Evolutionary conservation across 177 flowering plant genomes (phyloP), one percentile per base, ranked within the genome.

Genomic region (Viscum album): DNA sequence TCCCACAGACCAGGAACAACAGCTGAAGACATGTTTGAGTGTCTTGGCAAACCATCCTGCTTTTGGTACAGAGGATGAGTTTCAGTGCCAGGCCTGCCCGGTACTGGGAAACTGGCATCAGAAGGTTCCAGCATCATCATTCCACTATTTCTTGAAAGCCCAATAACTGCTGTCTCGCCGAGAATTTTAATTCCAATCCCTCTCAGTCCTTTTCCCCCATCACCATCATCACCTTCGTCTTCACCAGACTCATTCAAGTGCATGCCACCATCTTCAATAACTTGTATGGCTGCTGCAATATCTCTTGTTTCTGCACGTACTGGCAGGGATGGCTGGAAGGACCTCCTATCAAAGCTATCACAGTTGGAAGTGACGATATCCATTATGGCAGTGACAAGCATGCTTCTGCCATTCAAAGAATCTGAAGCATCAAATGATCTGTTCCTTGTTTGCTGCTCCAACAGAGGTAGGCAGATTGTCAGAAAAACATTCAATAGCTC

Each of bases 1-100:
- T 94, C 99, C 99, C 99, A 94, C 21, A 94, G 89, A 62, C 99
- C 99, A 71, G 96, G 97, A 74, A 85, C 85, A 66, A 88, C 88
- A 72, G 82, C 76, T 50, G 89, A 81, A 60, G 86, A 73, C 67
- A 79, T 66, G 70, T 71, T 86, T 59, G 69, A 71, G 70, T 76
- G 82, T 32, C 70, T 66, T 30, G 60, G 73, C 2, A 78, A 77
- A 72, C 73, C 77, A 72, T 75, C 80, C 76, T 70, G 71, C 39
- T 68, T 79, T 68, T 77, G 82, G 34, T 81, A 83, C 72, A 79
- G 72, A 26, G 75, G 43, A 35, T 70, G 68, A 67, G 74, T 75
- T 71, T 65, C 73, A 13, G 84, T 77, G 58, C 75, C 54, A 52
- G 50, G 61, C 35, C 62, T 66, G 34, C 2, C 56, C 60, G 75